Percentiles rank a stretch among this genome's conserved stretches.
phyloP scores from a whole-genome alignment of 768 basidiomycete species.

The Mycena venus region DNA sequence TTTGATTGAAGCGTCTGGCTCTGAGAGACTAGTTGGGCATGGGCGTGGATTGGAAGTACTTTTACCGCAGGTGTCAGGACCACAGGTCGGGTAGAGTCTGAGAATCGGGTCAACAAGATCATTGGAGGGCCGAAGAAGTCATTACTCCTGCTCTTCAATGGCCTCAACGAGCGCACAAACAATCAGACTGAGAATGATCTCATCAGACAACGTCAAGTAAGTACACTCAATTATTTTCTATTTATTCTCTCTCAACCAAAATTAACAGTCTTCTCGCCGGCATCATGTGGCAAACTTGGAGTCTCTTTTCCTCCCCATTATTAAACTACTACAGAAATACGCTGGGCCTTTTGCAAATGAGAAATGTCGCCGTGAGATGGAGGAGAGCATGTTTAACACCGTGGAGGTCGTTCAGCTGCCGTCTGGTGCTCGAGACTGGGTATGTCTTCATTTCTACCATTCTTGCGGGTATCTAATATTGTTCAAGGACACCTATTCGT shows the following conservation, averaged over 20 bases:
- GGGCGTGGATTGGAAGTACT: constrained; percentile 8
- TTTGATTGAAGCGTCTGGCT: too few relatives aligned
- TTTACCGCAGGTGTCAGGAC: constrained; percentile 28
- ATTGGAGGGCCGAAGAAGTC: constrained; percentile 25
- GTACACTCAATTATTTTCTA: constrained; percentile 16
- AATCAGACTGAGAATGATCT: constrained; percentile 1
- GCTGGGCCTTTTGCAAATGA: constrained; percentile 8
- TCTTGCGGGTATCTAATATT: constrained; percentile 15
- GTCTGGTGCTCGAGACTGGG: constrained; percentile 1
- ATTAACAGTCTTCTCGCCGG: neutral
- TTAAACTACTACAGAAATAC: neutral
- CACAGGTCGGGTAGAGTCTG: constrained; percentile 3
- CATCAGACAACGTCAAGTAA: constrained; percentile 1
- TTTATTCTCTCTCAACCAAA: constrained; percentile 34
- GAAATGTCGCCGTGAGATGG: constrained; percentile 6
- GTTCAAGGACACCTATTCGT: neutral
- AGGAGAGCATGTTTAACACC: constrained; percentile 1
- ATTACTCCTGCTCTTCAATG: constrained; percentile 1
- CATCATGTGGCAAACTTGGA: neutral
- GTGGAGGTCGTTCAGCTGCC: neutral
- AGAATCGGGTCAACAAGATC: constrained; percentile 20
- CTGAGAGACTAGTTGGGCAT: too few relatives aligned
- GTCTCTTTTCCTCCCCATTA: neutral
- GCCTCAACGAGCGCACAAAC: constrained; percentile 8
- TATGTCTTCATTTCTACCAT: constrained; percentile 26